Conservation (phyloP, 371 early-diverging fungal species). For the Saksenaea oblongispora region DNA sequence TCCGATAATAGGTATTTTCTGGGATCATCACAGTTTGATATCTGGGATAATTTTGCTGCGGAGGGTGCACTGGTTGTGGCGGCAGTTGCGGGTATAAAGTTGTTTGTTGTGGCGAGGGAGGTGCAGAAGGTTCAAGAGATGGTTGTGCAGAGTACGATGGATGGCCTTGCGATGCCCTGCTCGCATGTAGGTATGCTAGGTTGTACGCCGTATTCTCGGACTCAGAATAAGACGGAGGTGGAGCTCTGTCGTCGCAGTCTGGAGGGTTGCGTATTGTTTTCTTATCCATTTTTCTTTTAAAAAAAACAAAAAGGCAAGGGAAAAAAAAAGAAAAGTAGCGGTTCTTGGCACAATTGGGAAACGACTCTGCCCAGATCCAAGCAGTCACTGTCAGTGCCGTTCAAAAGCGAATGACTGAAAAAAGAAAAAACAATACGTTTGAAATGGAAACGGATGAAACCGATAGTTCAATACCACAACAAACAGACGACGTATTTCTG, state of each 20-base stretch:
- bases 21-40: constrained; percentile 19
- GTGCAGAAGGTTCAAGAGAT: constrained; percentile 4
- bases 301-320: not conserved
- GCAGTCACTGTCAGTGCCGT: no score
- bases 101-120: constrained; percentile 4
- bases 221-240: constrained; percentile 22
- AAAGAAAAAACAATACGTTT: no score
- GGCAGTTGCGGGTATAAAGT: constrained; percentile 1
- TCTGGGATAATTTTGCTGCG: not conserved
- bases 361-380: no score
- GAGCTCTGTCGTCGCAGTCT: not conserved
- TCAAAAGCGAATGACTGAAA: no score
- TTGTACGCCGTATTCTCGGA: constrained; percentile 18
- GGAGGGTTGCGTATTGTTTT: not conserved
- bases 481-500: no score
- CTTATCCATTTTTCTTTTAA: not conserved
- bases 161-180: not conserved
- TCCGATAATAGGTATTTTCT: constrained; percentile 5
- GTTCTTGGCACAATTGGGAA: not conserved
- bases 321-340: not conserved
- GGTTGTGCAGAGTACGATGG: constrained; percentile 1
- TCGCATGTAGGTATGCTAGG: constrained; percentile 11
- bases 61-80: not conserved
- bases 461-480: no score
- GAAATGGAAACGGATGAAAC: no score